Evolutionary conservation across 2,329 filamentous ascomycete species (phyloP).

Genomic region (Celoporthe dispersa): DNA sequence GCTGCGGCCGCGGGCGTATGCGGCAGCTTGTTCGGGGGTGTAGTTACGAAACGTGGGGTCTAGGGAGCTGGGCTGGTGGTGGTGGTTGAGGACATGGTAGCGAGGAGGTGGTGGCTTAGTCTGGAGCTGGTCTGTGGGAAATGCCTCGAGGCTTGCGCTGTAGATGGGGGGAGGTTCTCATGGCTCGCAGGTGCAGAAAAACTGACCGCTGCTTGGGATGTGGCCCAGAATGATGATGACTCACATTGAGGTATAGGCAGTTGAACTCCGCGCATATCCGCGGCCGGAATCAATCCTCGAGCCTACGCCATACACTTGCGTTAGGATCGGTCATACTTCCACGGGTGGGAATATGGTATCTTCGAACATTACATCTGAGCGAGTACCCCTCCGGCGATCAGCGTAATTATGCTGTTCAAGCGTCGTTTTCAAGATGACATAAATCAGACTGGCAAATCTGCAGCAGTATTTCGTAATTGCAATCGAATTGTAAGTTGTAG

Average conservation of each 20-base stretch:
- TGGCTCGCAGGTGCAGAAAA: neutral
- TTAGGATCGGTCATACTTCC: neutral
- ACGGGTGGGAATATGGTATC: neutral
- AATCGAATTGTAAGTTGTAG: too few species aligned
- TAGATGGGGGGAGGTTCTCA: neutral
- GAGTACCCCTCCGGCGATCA: neutral
- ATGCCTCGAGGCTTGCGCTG: neutral
- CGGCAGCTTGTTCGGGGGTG: constrained; percentile 32
- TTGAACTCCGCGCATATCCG: neutral
- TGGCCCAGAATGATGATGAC: neutral
- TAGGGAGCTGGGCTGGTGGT: neutral
- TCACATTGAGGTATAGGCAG: neutral
- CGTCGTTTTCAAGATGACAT: neutral
- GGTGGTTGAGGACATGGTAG: neutral
- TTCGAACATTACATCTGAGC: neutral
- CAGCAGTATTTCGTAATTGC: too few species aligned
- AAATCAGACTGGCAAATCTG: too few species aligned
- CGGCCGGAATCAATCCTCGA: neutral
- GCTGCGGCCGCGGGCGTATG: constrained; percentile 34
- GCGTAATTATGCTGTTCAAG: neutral
- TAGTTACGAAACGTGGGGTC: constrained; percentile 38
- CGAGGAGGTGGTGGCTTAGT: neutral
- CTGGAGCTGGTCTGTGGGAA: neutral
- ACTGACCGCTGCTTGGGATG: neutral
- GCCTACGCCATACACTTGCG: neutral